Evolutionary conservation across 2,329 filamentous ascomycete species (phyloP), one percentile per base, ranked within the genome.

Genomic region (Aspergillus niger): DNA sequence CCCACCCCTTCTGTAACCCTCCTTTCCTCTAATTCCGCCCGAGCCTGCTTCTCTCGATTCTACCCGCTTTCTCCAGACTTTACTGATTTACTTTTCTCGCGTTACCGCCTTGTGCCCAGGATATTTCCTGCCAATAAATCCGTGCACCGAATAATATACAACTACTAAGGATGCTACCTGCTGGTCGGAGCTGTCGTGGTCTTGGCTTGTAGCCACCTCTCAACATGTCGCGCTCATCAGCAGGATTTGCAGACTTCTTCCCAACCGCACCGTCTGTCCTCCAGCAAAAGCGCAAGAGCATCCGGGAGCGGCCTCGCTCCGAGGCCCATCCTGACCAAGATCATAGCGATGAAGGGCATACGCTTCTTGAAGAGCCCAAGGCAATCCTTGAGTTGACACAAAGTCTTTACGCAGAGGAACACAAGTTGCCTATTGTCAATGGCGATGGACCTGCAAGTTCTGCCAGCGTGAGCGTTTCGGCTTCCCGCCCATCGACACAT

Each of bases 241-340:
- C 89, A 82, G 88, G 89, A 81, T 93, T 92, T 84, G 90, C 89
- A 80, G 88, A 92, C 80, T 95, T 92, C 84, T 93, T 92, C 79
- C 90, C 90, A 69, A 87, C 89, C 75, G 91, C 90, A 73, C 90
- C 91, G 69, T 85, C 86, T 70, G 87, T 86, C 65, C 76, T 83
- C 58, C 78, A 80, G 65, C 75, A 79, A 68, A 80, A 80, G 77
- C 79, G 78, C 65, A 77, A 77, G 68, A 69, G 73, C 56, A 82
- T 84, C 66, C 83, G 82, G 74, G 85, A 88, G 75, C 82, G 86
- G 74, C 85, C 86, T 73, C 87, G 83, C 76, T 81, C 83, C 57
- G 80, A 86, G 80, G 76, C 67, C n/a, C 70, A 68, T 56, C 50
- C 57, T 28, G 67, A 70, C 59, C 65, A 63, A 43, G 69, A 70